Evolutionary conservation across 192 early-diverging fungal species (phyloP).

Genomic region (Coemansia sp.): DNA sequence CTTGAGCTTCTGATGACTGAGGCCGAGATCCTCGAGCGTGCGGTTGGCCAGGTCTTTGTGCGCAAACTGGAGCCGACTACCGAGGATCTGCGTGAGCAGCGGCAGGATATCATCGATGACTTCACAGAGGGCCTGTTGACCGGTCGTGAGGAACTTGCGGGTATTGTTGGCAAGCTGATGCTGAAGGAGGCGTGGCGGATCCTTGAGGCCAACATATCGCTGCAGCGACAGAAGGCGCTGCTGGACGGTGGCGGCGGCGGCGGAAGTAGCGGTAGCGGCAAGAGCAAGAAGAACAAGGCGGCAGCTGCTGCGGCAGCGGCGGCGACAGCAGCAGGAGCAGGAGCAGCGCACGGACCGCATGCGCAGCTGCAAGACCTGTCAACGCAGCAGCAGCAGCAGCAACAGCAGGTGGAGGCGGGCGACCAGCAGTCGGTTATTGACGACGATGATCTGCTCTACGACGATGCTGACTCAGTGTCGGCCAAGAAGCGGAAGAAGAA

Average conservation of each 20-base stretch:
- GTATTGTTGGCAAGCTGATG: conserved; percentile 70
- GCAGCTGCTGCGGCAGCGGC: neutral
- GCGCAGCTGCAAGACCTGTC: too few species aligned
- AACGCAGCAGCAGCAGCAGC: neutral
- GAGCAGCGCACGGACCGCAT: neutral
- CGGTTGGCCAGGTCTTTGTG: conserved; percentile 60
- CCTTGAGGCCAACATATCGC: conserved; percentile 60
- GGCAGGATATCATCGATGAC: conserved; percentile 65
- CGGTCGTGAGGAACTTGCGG: conserved; percentile 69
- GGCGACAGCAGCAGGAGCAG: neutral
- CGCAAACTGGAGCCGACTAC: conserved; percentile 60
- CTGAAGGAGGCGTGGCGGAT: conserved; percentile 74
- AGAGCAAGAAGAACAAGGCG: conserved; percentile 28
- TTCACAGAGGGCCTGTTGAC: conserved; percentile 70
- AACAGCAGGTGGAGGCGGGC: neutral
- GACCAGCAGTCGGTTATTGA: conserved; percentile 15
- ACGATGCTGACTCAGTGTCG: conserved; percentile 18
- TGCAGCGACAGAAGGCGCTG: conserved; percentile 50
- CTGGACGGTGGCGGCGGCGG: conserved; percentile 24
- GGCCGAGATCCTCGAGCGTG: conserved; percentile 69
- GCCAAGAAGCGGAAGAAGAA: conserved; percentile 52
- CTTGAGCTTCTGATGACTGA: conserved; percentile 74
- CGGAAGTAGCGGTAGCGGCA: conserved; percentile 13
- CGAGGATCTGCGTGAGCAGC: conserved; percentile 50
- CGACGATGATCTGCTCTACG: conserved; percentile 21